Evolutionary conservation across 225 moss, liverwort and hornwort species (phyloP).

Genomic region (Antitrichia curtipendula): DNA sequence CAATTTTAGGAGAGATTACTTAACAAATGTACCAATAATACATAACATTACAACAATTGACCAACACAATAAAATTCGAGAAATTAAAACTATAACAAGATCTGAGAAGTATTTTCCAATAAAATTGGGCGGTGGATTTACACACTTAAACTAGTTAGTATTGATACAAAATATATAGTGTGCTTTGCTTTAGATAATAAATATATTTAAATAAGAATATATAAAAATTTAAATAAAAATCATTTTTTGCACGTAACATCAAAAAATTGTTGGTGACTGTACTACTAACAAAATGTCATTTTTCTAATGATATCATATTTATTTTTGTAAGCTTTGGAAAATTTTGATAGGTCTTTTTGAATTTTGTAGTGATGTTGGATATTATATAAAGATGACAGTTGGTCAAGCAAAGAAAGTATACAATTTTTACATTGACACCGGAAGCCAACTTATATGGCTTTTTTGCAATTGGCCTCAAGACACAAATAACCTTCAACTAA

Average conservation of each 20-base stretch:
- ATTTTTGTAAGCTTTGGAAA: not conserved
- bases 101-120: not conserved
- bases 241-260: accelerated
- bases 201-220: not conserved
- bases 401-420: not conserved
- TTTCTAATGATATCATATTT: not conserved
- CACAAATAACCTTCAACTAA: not conserved
- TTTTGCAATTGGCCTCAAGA: not conserved
- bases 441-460: not conserved
- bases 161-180: not conserved
- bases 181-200: not conserved
- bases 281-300: not conserved
- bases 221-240: not conserved
- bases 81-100: not conserved
- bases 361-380: not conserved
- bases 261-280: not conserved
- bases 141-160: not conserved
- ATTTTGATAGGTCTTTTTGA: not conserved
- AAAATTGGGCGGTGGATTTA: not conserved
- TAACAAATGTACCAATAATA: not conserved
- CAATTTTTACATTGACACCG: not conserved
- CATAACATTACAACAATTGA: not conserved
- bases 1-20: not conserved
- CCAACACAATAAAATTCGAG: not conserved
- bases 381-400: not conserved